A percentile compares a stretch with the other conserved stretches of the same genome.
phyloP scores from a whole-genome alignment of 768 basidiomycete genomes.

The Aureoboletus auriporus region DNA sequence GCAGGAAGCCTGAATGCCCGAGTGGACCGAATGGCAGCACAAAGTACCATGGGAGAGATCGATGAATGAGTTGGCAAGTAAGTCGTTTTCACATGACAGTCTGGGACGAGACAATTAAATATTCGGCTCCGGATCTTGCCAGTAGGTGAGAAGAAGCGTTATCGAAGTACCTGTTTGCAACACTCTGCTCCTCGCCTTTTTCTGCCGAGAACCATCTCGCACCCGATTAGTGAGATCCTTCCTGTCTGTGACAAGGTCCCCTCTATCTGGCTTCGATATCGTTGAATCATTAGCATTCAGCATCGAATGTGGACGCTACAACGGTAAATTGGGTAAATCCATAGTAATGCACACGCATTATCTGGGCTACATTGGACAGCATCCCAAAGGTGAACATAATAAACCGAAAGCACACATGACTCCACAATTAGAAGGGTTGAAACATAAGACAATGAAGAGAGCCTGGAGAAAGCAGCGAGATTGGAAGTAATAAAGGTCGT shows the following conservation, averaged over 20 bases:
- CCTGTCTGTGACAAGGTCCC: too few relatives aligned
- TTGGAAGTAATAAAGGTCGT: constrained; percentile 12
- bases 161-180: too few relatives aligned
- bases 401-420: constrained; percentile 19
- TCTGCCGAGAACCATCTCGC: too few relatives aligned
- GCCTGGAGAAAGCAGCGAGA: constrained; percentile 7
- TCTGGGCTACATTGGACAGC: constrained; percentile 10
- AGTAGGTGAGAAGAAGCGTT: too few relatives aligned
- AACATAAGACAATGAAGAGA: constrained; percentile 10
- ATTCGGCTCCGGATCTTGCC: too few relatives aligned
- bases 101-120: too few relatives aligned
- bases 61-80: too few relatives aligned
- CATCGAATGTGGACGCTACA: too few relatives aligned
- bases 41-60: constrained; percentile 21
- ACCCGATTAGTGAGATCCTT: too few relatives aligned
- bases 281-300: too few relatives aligned
- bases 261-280: too few relatives aligned
- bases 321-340: constrained; percentile 5
- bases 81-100: neutral
- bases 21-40: constrained; percentile 15
- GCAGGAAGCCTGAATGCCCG: constrained; percentile 5
- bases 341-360: constrained; percentile 19
- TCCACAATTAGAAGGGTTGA: constrained; percentile 18
- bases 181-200: too few relatives aligned
- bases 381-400: constrained; percentile 18